These are phyloP conservation scores for Naganishia vishniacii DNA, from an alignment of 768 basidiomycete species.

Conservation along the genomic window DNA sequence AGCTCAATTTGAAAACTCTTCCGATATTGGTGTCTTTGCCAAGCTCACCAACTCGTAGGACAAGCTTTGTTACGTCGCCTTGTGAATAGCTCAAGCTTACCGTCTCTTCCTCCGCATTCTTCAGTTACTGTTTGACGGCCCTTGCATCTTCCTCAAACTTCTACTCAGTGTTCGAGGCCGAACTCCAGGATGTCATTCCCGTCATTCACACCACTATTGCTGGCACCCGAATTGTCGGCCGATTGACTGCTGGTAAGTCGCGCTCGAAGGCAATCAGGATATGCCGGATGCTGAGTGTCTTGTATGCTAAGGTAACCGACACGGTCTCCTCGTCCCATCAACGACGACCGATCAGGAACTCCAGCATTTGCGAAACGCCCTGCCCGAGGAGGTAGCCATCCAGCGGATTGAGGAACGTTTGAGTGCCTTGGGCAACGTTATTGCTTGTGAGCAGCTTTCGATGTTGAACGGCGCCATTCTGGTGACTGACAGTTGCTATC, in stretches of 20 bases:
- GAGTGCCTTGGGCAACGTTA: slow-evolving; percentile 95
- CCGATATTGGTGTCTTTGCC: slow-evolving; percentile 92
- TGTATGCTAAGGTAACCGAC: slow-evolving; percentile 65
- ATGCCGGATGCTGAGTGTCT: background rate
- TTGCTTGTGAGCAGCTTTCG: slow-evolving; percentile 59
- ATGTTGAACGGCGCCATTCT: background rate
- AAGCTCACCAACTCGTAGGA: slow-evolving; percentile 81
- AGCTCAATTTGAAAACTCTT: slow-evolving; percentile 87
- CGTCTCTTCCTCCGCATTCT: too few relatives aligned
- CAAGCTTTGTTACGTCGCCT: too few relatives aligned
- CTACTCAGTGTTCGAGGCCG: slow-evolving; percentile 93
- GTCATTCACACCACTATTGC: slow-evolving; percentile 94
- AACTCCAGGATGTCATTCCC: slow-evolving; percentile 85
- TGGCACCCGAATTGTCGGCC: slow-evolving; percentile 87
- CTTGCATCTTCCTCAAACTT: slow-evolving; percentile 95
- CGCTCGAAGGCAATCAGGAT: background rate
- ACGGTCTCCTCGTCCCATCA: slow-evolving; percentile 91
- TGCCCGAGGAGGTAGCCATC: slow-evolving; percentile 86
- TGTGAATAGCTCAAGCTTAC: too few relatives aligned
- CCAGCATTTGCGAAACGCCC: slow-evolving; percentile 90
- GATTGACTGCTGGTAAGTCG: slow-evolving; percentile 75
- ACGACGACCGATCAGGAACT: slow-evolving; percentile 97
- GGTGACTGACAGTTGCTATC: background rate
- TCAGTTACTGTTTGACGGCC: slow-evolving; percentile 84
- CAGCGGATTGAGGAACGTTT: slow-evolving; percentile 96